Conservation (phyloP, 1,284 basidiomycete species). For the Phlebopus sp. region DNA sequence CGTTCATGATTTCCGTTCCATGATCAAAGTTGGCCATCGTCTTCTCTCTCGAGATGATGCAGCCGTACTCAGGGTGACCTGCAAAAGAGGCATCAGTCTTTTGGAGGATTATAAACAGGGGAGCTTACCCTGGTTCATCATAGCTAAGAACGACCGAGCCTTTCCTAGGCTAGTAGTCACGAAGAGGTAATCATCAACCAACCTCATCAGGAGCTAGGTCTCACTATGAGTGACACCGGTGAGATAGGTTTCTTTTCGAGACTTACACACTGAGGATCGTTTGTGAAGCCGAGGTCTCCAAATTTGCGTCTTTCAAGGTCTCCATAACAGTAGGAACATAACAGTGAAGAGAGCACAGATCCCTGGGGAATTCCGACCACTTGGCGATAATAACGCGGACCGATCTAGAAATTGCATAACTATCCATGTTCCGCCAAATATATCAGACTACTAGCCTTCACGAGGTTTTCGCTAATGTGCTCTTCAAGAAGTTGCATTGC, state of each 20-base stretch:
- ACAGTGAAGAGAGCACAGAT: conserved; percentile 82
- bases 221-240: background rate
- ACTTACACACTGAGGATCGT: conserved; percentile 59
- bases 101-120: background rate
- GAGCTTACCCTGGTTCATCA: conserved; percentile 71
- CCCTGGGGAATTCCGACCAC: conserved; percentile 94
- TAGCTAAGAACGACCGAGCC: conserved; percentile 71
- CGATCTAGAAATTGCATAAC: conserved; percentile 54
- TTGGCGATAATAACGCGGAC: conserved; percentile 77
- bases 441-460: conserved; percentile 56
- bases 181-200: conserved; percentile 94
- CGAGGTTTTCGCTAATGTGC: conserved; percentile 89
- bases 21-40: conserved; percentile 85
- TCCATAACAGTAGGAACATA: conserved; percentile 95
- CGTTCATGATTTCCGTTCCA: conserved; percentile 51
- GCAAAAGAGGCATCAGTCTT: background rate
- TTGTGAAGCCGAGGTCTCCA: conserved; percentile 54
- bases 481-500: conserved; percentile 78
- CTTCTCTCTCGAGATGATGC: conserved; percentile 85
- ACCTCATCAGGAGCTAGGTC: conserved; percentile 70
- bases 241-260: background rate
- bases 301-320: conserved; percentile 68
- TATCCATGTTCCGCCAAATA: background rate
- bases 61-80: conserved; percentile 93
- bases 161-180: conserved; percentile 68